phyloP scores from a whole-genome alignment of 495 filamentous ascomycete species.

The Paragyromitra xinjiangensis region DNA sequence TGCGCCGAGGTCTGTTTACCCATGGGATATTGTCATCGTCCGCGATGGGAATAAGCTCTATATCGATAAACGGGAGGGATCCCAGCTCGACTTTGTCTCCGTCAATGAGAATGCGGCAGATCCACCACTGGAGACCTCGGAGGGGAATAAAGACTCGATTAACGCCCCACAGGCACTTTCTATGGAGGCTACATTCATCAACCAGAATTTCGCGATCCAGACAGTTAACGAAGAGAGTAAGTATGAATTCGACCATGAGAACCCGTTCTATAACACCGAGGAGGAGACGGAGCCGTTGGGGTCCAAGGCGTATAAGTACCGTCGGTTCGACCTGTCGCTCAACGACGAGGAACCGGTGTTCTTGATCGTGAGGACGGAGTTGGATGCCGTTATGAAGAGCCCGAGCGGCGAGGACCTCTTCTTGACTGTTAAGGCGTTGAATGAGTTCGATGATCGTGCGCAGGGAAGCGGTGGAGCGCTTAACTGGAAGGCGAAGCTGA shows the following conservation, averaged over 20 bases:
- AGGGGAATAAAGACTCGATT: conserved; percentile 92
- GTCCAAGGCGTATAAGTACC: conserved; percentile 97
- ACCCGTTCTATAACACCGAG: conserved; percentile 95
- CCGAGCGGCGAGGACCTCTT: conserved; percentile 87
- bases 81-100: conserved; percentile 92
- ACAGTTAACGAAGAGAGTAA: conserved; percentile 85
- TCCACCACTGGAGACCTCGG: conserved; percentile 86
- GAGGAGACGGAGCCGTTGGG: conserved; percentile 93
- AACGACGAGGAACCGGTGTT: conserved; percentile 92
- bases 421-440: conserved; percentile 91
- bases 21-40: conserved; percentile 95
- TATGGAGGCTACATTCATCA: conserved; percentile 98
- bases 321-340: conserved; percentile 91
- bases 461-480: conserved; percentile 92
- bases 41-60: conserved; percentile 93
- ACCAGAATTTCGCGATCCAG: conserved; percentile 98
- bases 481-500: conserved; percentile 94
- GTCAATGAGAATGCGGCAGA: conserved; percentile 99
- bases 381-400: conserved; percentile 93
- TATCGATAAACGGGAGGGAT: conserved; percentile 96
- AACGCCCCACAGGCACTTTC: conserved; percentile 90
- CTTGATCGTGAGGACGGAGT: conserved; percentile 92
- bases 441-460: conserved; percentile 98
- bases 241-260: conserved; percentile 82
- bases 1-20: conserved; percentile 90